Base-by-base conservation (phyloP, 495 filamentous ascomycete species). In the Penicillium angulare region DNA sequence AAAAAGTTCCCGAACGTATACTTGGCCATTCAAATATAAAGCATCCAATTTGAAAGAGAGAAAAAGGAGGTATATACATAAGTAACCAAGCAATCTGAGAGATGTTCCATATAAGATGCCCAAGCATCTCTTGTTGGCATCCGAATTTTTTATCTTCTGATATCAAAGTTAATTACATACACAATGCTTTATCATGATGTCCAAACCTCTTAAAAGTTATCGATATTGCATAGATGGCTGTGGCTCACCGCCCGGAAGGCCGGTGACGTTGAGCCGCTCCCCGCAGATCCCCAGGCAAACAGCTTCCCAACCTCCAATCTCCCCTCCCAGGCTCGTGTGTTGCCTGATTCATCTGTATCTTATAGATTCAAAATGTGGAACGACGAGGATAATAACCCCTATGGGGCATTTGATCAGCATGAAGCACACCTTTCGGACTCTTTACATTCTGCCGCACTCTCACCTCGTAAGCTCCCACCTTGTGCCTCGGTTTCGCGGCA, bases 371-470 rank as follows among this genome's bases (percentile, higher is more conserved):
- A 45, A 47, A 76, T 77, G 73, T 77, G 73, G 90, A 91, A 95
- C 79, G 90, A 95, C 76, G 90, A 96, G 70, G 86, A 89, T 64
- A 96, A 96, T 70, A 96, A 96, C 59, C 90, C 90, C 8, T 96
- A 96, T 64, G 90, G 89, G 55, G 89, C 87, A 68, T 93, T 92
- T 74, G 87, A 91, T 65, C 86, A 87, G 55, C 82, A 84, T 52
- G 87, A 93, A 64, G 87, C 89, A 39, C 81, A 82, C 60, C 73
- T 85, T n/a, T 89, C 87, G 10, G 84, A 86, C 22, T 82, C 83
- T 9, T 76, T 83, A 23, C 82, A 86, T 57, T 83, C 86, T 16
- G 78, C 78, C 53, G 86, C 85, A 9, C 82, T 65, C 59, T 74
- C 56, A 59, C 78, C 71, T 59, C 70, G 67, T 81, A 73, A 63